Evolutionary conservation across 192 early-diverging fungal species (phyloP).

Genomic region (Pilobolus umbonatus): DNA sequence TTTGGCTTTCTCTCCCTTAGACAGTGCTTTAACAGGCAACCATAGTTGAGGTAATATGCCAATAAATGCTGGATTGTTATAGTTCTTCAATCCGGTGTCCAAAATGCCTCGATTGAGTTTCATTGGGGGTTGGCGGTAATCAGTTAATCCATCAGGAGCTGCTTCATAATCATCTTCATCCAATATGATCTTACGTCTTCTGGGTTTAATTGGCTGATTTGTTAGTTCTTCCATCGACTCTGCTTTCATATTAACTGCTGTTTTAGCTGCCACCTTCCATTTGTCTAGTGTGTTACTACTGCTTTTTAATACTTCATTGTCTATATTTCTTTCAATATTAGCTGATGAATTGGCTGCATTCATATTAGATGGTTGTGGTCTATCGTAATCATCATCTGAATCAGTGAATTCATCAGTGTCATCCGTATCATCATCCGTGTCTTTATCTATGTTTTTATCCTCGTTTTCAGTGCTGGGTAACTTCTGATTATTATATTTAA

Average conservation of each 20-base stretch:
- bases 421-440: neutral
- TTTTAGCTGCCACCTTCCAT: conserved; percentile 1
- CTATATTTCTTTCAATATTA: neutral
- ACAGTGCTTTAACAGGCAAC: conserved; percentile 51
- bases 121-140: conserved; percentile 69
- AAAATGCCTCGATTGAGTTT: conserved; percentile 58
- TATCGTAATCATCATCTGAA: no score
- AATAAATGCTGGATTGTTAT: conserved; percentile 57
- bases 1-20: neutral
- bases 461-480: neutral
- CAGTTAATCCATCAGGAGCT: conserved; percentile 56
- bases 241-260: neutral
- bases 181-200: conserved; percentile 7
- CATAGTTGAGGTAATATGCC: conserved; percentile 64
- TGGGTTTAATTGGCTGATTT: neutral
- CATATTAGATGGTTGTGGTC: no score
- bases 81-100: conserved; percentile 59
- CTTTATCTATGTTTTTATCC: neutral
- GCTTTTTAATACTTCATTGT: neutral
- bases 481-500: conserved; percentile 12
- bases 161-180: conserved; percentile 63
- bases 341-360: neutral
- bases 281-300: no score
- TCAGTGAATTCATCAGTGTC: neutral
- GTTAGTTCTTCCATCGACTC: neutral